Percentiles rank a stretch among this genome's conserved stretches.
These are phyloP conservation scores for Tulasnella calospora DNA, from an alignment of 768 basidiomycete species.

Conservation along the genomic window DNA sequence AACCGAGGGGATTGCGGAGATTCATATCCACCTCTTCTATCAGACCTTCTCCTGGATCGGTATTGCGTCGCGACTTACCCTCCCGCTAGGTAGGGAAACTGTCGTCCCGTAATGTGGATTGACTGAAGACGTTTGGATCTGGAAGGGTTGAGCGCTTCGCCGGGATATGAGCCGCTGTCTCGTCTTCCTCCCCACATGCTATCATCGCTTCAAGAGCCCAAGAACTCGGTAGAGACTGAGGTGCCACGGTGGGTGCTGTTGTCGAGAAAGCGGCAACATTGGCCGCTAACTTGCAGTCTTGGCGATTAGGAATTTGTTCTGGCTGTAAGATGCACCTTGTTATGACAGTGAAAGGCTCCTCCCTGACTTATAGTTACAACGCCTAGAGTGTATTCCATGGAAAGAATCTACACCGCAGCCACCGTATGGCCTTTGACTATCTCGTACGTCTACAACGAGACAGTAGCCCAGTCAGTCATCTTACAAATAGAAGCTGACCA, in stretches of 20 bases:
- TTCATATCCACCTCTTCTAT: not conserved
- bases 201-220: not conserved
- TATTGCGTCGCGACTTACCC: not conserved
- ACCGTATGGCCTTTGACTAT: slow-evolving; percentile 16
- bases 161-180: slow-evolving; percentile 7
- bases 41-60: not conserved
- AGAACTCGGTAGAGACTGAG: not conserved
- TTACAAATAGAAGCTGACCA: not conserved
- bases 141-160: slow-evolving; percentile 4
- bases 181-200: slow-evolving; percentile 2
- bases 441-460: not conserved
- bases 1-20: not conserved
- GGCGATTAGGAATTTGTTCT: slow-evolving; percentile 11
- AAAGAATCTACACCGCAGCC: not conserved
- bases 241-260: not conserved
- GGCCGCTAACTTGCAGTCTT: not conserved
- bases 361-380: too few relatives aligned
- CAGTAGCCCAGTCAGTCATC: not conserved
- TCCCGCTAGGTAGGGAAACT: not conserved
- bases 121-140: not conserved
- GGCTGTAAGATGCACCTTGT: slow-evolving; percentile 1
- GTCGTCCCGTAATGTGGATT: not conserved
- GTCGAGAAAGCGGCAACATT: not conserved
- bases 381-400: not conserved
- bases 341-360: not conserved